Conservation (phyloP, 345 rosid species). For the Salix purpurea region DNA sequence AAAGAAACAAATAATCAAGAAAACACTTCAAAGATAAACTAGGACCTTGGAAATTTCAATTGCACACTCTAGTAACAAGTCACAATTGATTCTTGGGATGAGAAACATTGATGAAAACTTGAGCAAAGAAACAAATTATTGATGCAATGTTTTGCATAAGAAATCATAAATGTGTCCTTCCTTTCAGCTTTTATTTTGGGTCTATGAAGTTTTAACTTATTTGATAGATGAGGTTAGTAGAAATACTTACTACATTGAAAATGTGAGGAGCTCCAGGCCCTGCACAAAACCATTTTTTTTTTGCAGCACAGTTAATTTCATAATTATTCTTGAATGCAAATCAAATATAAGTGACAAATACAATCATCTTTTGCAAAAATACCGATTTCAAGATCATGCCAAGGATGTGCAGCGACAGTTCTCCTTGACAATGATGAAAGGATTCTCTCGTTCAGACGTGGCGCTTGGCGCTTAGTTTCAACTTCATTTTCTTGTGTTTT, state of each 20-base stretch:
- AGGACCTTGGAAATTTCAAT: background rate
- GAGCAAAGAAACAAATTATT: background rate
- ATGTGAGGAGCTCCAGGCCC: slow-evolving; percentile 86
- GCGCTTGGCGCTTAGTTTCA: slow-evolving; percentile 20
- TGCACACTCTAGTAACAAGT: background rate
- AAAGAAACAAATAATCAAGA: background rate
- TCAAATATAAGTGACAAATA: background rate
- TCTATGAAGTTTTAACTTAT: background rate
- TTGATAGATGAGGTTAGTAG: background rate
- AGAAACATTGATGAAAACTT: background rate
- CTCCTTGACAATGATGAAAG: slow-evolving; percentile 88
- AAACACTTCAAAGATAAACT: background rate
- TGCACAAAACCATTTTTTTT: slow-evolving; percentile 24
- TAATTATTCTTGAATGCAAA: background rate
- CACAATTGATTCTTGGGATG: background rate
- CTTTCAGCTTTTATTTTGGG: background rate
- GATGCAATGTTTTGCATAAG: background rate
- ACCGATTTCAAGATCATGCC: slow-evolving; percentile 99
- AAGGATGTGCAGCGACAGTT: slow-evolving; percentile 99
- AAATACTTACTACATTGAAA: slow-evolving; percentile 36
- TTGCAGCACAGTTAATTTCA: slow-evolving; percentile 19
- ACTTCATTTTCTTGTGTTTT: background rate
- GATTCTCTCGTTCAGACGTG: slow-evolving; percentile 83
- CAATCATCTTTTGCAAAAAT: background rate
- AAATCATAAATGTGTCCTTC: background rate